Base-by-base conservation (phyloP, 257 asterid genomes). In the Ilex aquifolium region DNA sequence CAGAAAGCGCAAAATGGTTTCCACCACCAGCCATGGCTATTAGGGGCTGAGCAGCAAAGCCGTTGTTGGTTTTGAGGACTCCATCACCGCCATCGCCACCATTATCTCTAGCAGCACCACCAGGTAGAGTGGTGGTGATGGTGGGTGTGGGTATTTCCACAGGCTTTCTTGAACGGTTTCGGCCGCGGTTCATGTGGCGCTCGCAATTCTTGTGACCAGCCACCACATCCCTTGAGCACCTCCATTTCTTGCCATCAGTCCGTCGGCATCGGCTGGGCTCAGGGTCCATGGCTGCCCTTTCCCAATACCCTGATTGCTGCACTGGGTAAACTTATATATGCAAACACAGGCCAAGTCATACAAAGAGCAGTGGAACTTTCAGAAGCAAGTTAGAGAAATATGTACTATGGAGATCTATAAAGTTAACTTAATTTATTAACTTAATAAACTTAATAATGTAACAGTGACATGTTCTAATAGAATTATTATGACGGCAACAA, bases 111-210 rank as follows among this genome's bases (percentile, higher is more conserved):
- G 50, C 11, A 3, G 52, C 52, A 36, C 42, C 42, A 8, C 2
- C 42, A 36, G 7, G 7, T 0, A 8, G 42, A 36, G 42, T 4
- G 8, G 8, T 4, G 27, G 21, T 10, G 61, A 74, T 2, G 71
- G 69, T 12, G 61, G 86, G 60, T 56, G 90, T 83, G 89, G 95
- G 82, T 71, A 11, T 70, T 88, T 91, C 98, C 98, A 86, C 98
- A 82, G 91, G 93, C 98, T 91, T 92, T 92, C 98, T 92, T 92
- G 98, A 92, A 92, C 97, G 98, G 78, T 85, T 89, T 32, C 85
- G 77, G 60, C 98, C 98, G 3, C 98, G 88, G 74, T 92, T 95
- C 77, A 92, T 70, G 71, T 92, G 98, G 72, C 95, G 96, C 72
- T 88, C 98, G 52, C 98, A 89, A 77, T 92, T 87, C 68, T 92